Evolutionary conservation across 2,329 filamentous ascomycete species (phyloP), one percentile per base, ranked within the genome.

Genomic region (Fusarium sterilihyphosum): DNA sequence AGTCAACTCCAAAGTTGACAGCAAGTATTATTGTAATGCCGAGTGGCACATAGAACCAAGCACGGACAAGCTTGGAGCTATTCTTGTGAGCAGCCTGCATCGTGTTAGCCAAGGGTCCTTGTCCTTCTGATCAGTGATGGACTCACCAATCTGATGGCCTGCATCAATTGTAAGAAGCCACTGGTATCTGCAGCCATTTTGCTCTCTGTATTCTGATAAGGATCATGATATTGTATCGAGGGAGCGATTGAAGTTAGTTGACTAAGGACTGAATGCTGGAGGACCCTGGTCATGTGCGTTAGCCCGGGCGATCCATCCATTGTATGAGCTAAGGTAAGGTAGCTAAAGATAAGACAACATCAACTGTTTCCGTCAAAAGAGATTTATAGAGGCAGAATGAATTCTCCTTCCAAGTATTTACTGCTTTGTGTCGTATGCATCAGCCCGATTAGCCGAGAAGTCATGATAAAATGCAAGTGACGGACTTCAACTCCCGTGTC

Each of bases 41-140:
- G 1, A 83, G 46, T 1, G 89, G 89, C 0, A 90, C 85, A 69
- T 85, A 85, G 33, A 91, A 52, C 86, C 88, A 91, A 57, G 71
- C 64, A n/a, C 74, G 74, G 11, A 77, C 20, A 43, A 79, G 67
- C 41, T 71, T 78, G 43, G 50, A 53, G 20, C 61, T 67, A 31
- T 58, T 69, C 44, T 71, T 74, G 24, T 62, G 53, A 41, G 71
- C 71, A 41, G 72, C 76, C 77, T 79, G 46, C 26, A 22, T 26
- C 22, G 29, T 31, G 47, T 78, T 64, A 78, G 66, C 38, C 14
- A 37, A 33, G 22, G 37, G 12, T 35, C 33, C 50, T 37, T 43
- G 14, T 38, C 33, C 50, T 37, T 43, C 26, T 29, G n/a, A 43
- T n/a, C 6, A 47, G 18, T 18, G 31, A 8, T 35, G 11, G 5